Percentiles rank a stretch among this genome's conserved stretches.
phyloP scores from a whole-genome alignment of 177 flowering plant species.

The Vitis hybrid region DNA sequence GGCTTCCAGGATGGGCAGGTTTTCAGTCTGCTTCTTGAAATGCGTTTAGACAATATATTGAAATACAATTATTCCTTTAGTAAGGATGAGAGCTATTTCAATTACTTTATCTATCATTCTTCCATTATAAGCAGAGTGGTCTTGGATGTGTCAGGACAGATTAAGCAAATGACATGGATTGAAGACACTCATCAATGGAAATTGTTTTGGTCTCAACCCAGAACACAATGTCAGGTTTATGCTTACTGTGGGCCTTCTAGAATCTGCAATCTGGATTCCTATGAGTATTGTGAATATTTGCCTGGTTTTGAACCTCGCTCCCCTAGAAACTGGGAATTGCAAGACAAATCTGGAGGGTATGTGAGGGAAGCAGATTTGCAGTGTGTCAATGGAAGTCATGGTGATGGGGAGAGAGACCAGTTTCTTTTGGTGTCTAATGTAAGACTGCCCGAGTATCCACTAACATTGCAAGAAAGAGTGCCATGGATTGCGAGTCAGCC shows the following conservation, averaged over 20 bases:
- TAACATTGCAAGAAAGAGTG: not conserved
- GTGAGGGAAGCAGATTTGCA: slow-evolving; percentile 24
- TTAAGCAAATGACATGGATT: no score
- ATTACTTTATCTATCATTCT: no score
- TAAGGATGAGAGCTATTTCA: no score
- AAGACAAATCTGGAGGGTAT: slow-evolving; percentile 37
- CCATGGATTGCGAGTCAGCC: slow-evolving; percentile 24
- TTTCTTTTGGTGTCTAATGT: slow-evolving; percentile 14
- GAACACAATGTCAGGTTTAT: no score
- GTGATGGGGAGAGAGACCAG: slow-evolving; percentile 17
- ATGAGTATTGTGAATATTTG: slow-evolving; percentile 27
- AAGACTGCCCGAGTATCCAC: slow-evolving; percentile 14
- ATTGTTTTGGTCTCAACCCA: no score
- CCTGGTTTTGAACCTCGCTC: slow-evolving; percentile 23
- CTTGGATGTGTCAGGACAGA: no score
- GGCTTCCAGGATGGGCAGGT: no score
- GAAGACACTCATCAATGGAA: no score
- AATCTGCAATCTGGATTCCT: slow-evolving; percentile 17
- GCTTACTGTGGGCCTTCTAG: slow-evolving; percentile 31
- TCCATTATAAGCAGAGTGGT: no score
- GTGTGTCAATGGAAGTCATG: slow-evolving; percentile 17
- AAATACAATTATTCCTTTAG: no score
- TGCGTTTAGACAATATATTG: no score
- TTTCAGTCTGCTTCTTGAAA: no score
- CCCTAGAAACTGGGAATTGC: slow-evolving; percentile 21